Base-by-base conservation (phyloP, 2,329 filamentous ascomycete species). In the Arthrobotrys pseudoclavata region DNA sequence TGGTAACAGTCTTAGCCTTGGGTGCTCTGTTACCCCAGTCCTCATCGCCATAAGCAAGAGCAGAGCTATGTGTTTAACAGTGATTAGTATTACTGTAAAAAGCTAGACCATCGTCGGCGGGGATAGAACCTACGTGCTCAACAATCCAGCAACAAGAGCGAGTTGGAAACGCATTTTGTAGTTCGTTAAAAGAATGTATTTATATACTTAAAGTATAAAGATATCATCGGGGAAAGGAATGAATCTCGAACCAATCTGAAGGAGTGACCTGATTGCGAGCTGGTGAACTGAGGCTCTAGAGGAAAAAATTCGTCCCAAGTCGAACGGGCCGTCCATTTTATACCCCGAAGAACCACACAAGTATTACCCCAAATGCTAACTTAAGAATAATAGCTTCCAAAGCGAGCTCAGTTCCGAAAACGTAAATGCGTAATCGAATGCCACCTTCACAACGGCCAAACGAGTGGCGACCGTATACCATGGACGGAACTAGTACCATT, bases 401-500 rank as follows among this genome's bases (percentile, higher is more conserved):
- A 42, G 55, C 55, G 31, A 60, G 18, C 18, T 42, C 34, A 42
- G 12, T 60, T 40, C 34, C 12, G 20, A 60, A 60, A 60, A 42
- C 18, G 34, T 18, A 20, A 42, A 42, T 26, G 31, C 20, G 34
- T 42, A 42, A 60, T 42, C 20, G 20, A 24, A 60, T 57, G 52
- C 31, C 34, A 60, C 55, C 9, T 45, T 12, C 42, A 13, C 12
- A 60, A 60, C 55, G 55, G 34, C 20, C 31, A 42, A 26, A 10
- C 34, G 18, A 60, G 34, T 20, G 57, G 47, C 20, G 24, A 37
- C 13, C 15, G 52, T 34, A 37, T 57, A 57, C 29, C 29, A 57
- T 57, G 18, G 34, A 62, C 48, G 26, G 40, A 71, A 71, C 55
- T 47, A 55, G 68, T 55, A 63, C 15, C 31, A 37, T 64, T n/a